These are phyloP conservation scores for Pestalotiopsis sp. DNA, from an alignment of 2,329 filamentous ascomycete species.

Conservation along the genomic window DNA sequence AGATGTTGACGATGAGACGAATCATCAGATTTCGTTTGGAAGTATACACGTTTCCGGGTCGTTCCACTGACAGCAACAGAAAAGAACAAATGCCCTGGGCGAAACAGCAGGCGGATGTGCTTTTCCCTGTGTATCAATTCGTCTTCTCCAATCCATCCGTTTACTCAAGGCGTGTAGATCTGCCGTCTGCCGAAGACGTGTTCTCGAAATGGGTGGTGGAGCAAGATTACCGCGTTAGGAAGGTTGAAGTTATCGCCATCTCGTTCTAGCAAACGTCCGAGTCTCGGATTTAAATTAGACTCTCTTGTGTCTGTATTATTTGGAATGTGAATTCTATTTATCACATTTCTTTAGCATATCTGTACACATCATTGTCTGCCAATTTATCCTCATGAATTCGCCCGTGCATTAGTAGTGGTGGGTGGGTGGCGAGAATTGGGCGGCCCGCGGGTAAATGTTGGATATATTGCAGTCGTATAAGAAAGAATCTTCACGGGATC, in stretches of 20 bases:
- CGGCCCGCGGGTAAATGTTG: slow-evolving; percentile 6
- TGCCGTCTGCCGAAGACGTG: neutral
- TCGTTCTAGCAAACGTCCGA: neutral
- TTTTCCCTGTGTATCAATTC: neutral
- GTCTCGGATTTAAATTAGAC: neutral
- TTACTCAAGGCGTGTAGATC: neutral
- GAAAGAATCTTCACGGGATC: neutral
- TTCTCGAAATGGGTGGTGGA: neutral
- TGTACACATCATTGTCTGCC: neutral
- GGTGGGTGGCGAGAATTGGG: neutral
- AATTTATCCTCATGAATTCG: neutral
- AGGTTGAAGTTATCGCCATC: slow-evolving; percentile 12
- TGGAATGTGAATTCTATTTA: neutral
- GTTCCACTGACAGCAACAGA: neutral
- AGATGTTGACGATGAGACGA: neutral
- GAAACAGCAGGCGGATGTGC: neutral
- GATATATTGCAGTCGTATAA: slow-evolving; percentile 1
- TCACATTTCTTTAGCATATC: neutral
- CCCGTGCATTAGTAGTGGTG: neutral
- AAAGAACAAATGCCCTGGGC: neutral
- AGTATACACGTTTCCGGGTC: neutral
- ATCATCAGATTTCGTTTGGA: neutral
- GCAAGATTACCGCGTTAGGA: slow-evolving; percentile 5
- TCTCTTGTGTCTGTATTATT: neutral
- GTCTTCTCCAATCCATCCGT: neutral